These are phyloP conservation scores for Amaranthus palmeri DNA, from an alignment of 148 eudicot genomes.

Conservation along the genomic window DNA sequence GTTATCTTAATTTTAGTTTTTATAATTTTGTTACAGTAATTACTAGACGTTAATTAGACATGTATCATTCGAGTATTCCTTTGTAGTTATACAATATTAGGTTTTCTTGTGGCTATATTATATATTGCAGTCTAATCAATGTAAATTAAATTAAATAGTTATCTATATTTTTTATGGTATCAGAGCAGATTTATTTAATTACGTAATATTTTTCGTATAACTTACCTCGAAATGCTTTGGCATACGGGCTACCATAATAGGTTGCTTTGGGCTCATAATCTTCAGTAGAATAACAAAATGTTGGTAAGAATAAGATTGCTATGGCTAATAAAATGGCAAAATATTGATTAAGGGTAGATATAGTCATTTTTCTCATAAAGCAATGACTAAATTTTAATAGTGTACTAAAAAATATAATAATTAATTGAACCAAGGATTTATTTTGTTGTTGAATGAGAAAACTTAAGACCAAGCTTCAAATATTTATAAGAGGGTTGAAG, in stretches of 20 bases:
- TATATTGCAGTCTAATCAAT: too few relatives aligned
- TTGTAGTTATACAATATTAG: too few relatives aligned
- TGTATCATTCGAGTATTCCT: too few relatives aligned
- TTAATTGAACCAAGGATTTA: too few relatives aligned
- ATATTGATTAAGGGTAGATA: background rate
- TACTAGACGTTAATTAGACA: too few relatives aligned
- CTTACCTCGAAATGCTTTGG: slow-evolving; percentile 7
- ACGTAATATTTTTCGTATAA: background rate
- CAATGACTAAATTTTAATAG: background rate
- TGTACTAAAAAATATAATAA: too few relatives aligned
- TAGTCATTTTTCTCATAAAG: background rate
- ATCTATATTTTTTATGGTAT: too few relatives aligned
- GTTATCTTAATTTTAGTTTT: too few relatives aligned
- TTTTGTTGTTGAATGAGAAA: background rate
- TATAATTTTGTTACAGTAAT: too few relatives aligned
- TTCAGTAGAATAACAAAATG: slow-evolving; percentile 31
- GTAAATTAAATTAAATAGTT: too few relatives aligned
- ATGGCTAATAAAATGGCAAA: slow-evolving; percentile 12
- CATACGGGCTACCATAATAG: slow-evolving; percentile 43
- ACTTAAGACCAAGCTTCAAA: background rate
- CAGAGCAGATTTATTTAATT: too few relatives aligned
- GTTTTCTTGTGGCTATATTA: too few relatives aligned
- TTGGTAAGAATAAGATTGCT: slow-evolving; percentile 23
- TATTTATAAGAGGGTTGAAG: background rate
- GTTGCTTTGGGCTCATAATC: slow-evolving; percentile 36